These are phyloP conservation scores for Termitomyces titanicus DNA, from an alignment of 768 basidiomycete genomes.

Conservation along the genomic window DNA sequence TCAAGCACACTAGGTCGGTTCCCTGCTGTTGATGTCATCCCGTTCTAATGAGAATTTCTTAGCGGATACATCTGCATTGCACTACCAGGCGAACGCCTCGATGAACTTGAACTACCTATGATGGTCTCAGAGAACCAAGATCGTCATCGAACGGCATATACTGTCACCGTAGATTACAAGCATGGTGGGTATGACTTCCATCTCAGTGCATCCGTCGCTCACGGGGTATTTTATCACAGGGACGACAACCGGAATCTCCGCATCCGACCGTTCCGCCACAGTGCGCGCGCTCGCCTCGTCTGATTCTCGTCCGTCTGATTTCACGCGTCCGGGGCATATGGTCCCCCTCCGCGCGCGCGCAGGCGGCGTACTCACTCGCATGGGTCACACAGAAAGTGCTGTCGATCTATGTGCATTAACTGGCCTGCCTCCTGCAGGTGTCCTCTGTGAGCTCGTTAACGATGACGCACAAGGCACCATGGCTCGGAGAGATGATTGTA, in stretches of 20 bases:
- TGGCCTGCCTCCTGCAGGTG: constrained; percentile 64
- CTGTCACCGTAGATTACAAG: constrained; percentile 91
- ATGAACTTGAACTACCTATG: constrained; percentile 81
- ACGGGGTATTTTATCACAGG: constrained; percentile 39
- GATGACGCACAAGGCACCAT: constrained; percentile 86
- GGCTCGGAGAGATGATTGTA: constrained; percentile 93
- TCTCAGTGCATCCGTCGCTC: not conserved
- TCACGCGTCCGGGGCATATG: constrained; percentile 92
- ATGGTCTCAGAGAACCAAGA: constrained; percentile 94
- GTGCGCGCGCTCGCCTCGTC: constrained; percentile 76
- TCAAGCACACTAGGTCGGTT: constrained; percentile 87
- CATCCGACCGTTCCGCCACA: constrained; percentile 89
- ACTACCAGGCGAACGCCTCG: constrained; percentile 70
- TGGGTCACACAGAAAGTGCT: constrained; percentile 91
- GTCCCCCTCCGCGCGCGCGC: constrained; percentile 86
- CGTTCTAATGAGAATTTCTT: not conserved
- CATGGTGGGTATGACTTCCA: constrained; percentile 51
- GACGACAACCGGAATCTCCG: constrained; percentile 95
- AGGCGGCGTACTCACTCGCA: constrained; percentile 83
- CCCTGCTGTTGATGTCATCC: not conserved
- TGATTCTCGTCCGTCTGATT: constrained; percentile 55
- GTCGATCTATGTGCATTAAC: constrained; percentile 85
- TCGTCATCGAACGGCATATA: constrained; percentile 90
- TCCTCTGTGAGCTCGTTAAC: constrained; percentile 94
- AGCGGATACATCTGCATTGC: constrained; percentile 96